Conservation (phyloP, 2,329 filamentous ascomycete genomes). For the Cercospora janseana region DNA sequence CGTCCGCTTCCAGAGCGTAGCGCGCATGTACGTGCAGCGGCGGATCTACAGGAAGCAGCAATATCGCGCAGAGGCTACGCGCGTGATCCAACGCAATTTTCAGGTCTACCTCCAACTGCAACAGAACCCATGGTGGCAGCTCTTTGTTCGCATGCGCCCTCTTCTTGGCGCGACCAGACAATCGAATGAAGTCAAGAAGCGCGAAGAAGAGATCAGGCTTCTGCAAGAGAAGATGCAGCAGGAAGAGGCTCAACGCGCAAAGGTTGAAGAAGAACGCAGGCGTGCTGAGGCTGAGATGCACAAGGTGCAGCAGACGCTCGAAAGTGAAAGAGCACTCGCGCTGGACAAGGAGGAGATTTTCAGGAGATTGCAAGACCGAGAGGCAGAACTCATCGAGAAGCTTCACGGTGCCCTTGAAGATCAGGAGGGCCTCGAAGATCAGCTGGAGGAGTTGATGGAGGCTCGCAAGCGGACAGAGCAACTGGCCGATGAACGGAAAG, state of each 20-base stretch:
- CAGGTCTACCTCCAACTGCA: constrained; percentile 86
- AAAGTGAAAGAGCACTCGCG: constrained; percentile 92
- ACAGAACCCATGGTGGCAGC: constrained; percentile 94
- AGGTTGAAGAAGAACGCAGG: constrained; percentile 85
- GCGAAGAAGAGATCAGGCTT: constrained; percentile 88
- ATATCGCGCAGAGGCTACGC: constrained; percentile 89
- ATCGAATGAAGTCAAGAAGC: constrained; percentile 88
- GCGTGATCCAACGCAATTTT: constrained; percentile 93
- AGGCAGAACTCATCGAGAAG: constrained; percentile 89
- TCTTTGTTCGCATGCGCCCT: constrained; percentile 93
- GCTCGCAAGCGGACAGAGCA: constrained; percentile 87
- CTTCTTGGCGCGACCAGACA: constrained; percentile 88
- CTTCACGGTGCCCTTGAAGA: constrained; percentile 88
- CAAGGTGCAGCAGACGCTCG: constrained; percentile 86
- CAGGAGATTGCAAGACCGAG: constrained; percentile 88
- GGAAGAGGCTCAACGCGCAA: constrained; percentile 71
- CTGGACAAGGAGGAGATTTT: constrained; percentile 99
- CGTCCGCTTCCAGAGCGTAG: constrained; percentile 85
- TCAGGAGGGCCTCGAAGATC: constrained; percentile 89
- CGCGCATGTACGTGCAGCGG: constrained; percentile 84
- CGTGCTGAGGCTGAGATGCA: constrained; percentile 84
- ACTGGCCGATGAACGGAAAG: constrained; percentile 73
- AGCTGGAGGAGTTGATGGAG: constrained; percentile 82
- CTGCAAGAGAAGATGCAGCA: constrained; percentile 79
- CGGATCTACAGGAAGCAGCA: constrained; percentile 88